Percentiles rank a stretch among this genome's conserved stretches.
Evolutionary conservation across 257 asterid species (phyloP).

Genomic region (Ballota nigra): DNA sequence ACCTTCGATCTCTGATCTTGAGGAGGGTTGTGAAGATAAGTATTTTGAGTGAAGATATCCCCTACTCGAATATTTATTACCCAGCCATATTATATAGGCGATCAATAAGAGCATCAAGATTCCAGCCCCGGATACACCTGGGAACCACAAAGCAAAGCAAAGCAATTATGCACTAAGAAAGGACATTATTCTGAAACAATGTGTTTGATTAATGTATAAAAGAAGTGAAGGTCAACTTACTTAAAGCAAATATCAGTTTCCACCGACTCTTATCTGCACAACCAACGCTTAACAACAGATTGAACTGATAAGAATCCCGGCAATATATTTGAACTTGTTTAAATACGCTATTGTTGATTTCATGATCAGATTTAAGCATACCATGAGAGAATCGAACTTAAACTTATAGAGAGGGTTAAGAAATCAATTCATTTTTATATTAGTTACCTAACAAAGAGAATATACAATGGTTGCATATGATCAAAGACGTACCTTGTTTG

Average conservation of each 20-base stretch:
- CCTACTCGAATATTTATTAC: constrained; percentile 29
- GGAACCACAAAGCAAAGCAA: constrained; percentile 4
- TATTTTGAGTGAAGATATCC: constrained; percentile 26
- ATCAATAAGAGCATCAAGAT: neutral
- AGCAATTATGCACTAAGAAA: constrained; percentile 1
- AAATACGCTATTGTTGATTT: too few species aligned
- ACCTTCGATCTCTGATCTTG: constrained; percentile 27
- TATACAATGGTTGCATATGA: too few species aligned
- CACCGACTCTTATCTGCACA: neutral
- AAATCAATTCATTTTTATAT: too few species aligned
- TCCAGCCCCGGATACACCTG: constrained; percentile 36
- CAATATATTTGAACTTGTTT: too few species aligned
- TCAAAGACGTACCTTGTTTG: neutral
- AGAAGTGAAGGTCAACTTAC: neutral
- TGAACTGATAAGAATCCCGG: too few species aligned
- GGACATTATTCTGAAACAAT: too few species aligned
- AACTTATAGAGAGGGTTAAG: too few species aligned
- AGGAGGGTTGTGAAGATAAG: constrained; percentile 24
- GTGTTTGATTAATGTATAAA: neutral
- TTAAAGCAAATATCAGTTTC: neutral
- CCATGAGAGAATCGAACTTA: too few species aligned
- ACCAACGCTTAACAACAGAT: neutral
- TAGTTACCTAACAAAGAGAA: too few species aligned
- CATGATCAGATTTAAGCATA: too few species aligned
- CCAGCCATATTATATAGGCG: constrained; percentile 14